phyloP scores from a whole-genome alignment of 345 rosid species.

The Arabis alpina region DNA sequence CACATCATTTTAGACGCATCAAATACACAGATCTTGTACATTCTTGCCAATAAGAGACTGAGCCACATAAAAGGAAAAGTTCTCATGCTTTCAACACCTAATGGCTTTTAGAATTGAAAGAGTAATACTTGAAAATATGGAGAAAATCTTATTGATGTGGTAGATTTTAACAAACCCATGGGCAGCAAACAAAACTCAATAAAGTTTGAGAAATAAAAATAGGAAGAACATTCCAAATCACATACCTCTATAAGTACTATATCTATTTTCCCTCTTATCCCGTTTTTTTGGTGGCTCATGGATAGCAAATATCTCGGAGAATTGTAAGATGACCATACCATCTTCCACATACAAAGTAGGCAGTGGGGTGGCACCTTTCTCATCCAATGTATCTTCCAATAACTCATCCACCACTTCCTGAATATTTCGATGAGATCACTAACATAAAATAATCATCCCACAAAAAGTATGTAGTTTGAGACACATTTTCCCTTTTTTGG shows the following conservation, averaged over 20 bases:
- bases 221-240: constrained; percentile 27
- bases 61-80: constrained; percentile 10
- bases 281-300: constrained; percentile 73
- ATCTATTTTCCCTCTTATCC: constrained; percentile 65
- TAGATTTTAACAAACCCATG: constrained; percentile 17
- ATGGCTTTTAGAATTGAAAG: constrained; percentile 16
- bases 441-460: constrained; percentile 42
- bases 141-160: constrained; percentile 18
- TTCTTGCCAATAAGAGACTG: constrained; percentile 9
- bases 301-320: constrained; percentile 97
- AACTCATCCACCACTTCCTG: constrained; percentile 54
- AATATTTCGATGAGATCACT: constrained; percentile 37
- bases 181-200: constrained; percentile 11
- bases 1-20: constrained; percentile 14
- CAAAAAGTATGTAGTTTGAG: constrained; percentile 30
- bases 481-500: constrained; percentile 33
- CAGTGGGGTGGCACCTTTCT: constrained; percentile 57
- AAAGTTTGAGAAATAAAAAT: constrained; percentile 9
- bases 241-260: constrained; percentile 66
- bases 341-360: constrained; percentile 87
- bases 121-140: constrained; percentile 14
- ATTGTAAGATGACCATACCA: constrained; percentile 79
- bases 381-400: constrained; percentile 51
- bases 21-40: constrained; percentile 14
- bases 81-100: constrained; percentile 22